phyloP scores from a whole-genome alignment of 208 protist species.

The Novymonas esmeraldas region DNA sequence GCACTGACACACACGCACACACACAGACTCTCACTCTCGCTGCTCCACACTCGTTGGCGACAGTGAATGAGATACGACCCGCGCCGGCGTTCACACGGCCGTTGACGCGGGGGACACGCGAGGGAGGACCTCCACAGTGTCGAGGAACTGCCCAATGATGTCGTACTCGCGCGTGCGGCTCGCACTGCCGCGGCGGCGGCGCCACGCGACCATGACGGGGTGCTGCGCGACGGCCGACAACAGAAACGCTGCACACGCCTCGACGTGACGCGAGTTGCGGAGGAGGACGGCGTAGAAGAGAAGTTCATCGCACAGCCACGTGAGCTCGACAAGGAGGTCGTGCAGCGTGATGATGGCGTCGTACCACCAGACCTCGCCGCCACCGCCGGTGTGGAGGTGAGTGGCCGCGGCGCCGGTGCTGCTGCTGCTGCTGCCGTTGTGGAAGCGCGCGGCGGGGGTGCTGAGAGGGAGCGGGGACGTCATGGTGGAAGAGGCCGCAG shows the following conservation, averaged over 20 bases:
- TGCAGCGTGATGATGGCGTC: conserved; percentile 35
- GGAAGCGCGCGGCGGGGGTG: background rate
- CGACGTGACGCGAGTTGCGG: conserved; percentile 77
- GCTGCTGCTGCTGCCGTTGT: background rate
- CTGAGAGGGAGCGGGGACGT: conserved; percentile 2
- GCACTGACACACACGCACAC: background rate
- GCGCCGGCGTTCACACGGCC: no score
- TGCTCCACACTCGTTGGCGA: no score
- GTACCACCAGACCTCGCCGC: conserved; percentile 6
- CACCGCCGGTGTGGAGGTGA: conserved; percentile 2
- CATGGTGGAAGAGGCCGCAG: background rate
- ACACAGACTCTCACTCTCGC: no score
- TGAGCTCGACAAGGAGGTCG: conserved; percentile 73
- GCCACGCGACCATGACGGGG: conserved; percentile 72
- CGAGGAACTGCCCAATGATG: conserved; percentile 46
- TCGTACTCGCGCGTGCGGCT: conserved; percentile 23
- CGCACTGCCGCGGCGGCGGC: conserved; percentile 33
- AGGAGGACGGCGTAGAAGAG: conserved; percentile 79
- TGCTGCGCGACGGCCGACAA: conserved; percentile 59
- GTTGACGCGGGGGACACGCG: conserved; percentile 5
- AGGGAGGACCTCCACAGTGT: conserved; percentile 32
- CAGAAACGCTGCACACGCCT: conserved; percentile 80
- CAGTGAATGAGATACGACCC: no score
- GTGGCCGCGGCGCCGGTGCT: background rate
- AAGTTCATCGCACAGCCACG: conserved; percentile 86